phyloP scores from a whole-genome alignment of 768 basidiomycete genomes.

The Pseudohyphozyma bogoriensis region DNA sequence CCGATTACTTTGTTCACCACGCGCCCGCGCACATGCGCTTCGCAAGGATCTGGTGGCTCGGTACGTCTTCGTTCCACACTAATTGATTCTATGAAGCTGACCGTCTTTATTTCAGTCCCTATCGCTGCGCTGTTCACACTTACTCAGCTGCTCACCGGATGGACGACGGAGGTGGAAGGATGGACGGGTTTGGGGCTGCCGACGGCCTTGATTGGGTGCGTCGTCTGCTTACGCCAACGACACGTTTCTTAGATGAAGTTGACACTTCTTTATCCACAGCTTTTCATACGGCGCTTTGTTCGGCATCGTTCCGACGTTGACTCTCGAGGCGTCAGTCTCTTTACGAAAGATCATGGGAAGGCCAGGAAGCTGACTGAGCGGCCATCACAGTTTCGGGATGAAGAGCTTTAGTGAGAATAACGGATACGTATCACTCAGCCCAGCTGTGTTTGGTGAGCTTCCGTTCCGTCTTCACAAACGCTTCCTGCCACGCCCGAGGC shows the following conservation, averaged over 20 bases:
- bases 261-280: too few relatives aligned
- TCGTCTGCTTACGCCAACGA: too few relatives aligned
- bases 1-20: conserved; percentile 15
- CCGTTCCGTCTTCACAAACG: not conserved
- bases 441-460: conserved; percentile 8
- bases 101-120: conserved; percentile 5
- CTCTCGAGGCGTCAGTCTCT: too few relatives aligned
- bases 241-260: too few relatives aligned
- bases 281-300: too few relatives aligned
- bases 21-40: not conserved
- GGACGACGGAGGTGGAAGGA: not conserved
- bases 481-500: not conserved
- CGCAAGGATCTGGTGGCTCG: conserved; percentile 21
- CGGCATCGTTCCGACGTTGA: too few relatives aligned
- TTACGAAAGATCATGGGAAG: too few relatives aligned
- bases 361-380: too few relatives aligned
- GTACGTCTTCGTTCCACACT: not conserved
- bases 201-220: conserved; percentile 6
- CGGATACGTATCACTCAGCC: conserved; percentile 1
- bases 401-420: conserved; percentile 5
- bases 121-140: conserved; percentile 12
- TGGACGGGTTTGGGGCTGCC: conserved; percentile 8
- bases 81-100: not conserved
- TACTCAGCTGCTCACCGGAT: conserved; percentile 11
- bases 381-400: conserved; percentile 22